A percentile compares a stretch with the other conserved stretches of the same genome.
Conservation (phyloP, 495 filamentous ascomycete species). For the Lasiosphaeriaceae sp. region DNA sequence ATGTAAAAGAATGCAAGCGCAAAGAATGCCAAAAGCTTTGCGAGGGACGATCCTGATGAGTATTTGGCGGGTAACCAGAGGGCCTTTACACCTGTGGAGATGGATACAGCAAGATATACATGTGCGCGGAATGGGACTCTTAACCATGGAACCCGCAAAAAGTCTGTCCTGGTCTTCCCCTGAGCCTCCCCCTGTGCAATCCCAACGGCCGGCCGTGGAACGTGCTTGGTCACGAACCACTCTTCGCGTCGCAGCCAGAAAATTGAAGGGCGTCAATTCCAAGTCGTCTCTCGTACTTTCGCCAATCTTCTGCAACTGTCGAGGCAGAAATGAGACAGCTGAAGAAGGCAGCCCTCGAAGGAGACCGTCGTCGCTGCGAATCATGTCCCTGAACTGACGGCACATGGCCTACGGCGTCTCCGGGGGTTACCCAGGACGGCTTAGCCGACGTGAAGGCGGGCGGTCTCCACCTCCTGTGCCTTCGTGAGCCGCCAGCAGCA, state of each 20-base stretch:
- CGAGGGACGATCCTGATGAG: background rate
- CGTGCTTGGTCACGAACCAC: too few species aligned
- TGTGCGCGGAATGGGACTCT: too few species aligned
- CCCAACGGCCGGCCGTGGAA: too few species aligned
- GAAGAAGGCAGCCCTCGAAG: too few species aligned
- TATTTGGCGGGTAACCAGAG: background rate
- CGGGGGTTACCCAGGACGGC: background rate
- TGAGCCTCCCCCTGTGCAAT: too few species aligned
- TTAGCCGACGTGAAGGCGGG: background rate
- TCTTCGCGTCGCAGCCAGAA: too few species aligned
- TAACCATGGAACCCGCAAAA: too few species aligned
- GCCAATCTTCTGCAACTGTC: background rate
- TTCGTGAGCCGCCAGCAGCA: background rate
- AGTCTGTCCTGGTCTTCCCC: too few species aligned
- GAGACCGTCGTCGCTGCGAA: background rate
- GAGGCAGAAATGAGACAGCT: too few species aligned
- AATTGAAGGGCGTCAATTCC: background rate
- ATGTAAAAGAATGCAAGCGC: background rate
- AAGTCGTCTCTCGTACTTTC: background rate
- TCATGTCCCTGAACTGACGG: background rate
- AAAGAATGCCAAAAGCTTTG: background rate
- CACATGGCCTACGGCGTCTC: constrained; percentile 1
- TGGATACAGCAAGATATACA: too few species aligned
- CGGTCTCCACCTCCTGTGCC: background rate
- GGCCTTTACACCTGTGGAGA: background rate